Evolutionary conservation across 164 flowering plant species (phyloP), one percentile per base, ranked within the genome.

Genomic region (Macadamia integrifolia): DNA sequence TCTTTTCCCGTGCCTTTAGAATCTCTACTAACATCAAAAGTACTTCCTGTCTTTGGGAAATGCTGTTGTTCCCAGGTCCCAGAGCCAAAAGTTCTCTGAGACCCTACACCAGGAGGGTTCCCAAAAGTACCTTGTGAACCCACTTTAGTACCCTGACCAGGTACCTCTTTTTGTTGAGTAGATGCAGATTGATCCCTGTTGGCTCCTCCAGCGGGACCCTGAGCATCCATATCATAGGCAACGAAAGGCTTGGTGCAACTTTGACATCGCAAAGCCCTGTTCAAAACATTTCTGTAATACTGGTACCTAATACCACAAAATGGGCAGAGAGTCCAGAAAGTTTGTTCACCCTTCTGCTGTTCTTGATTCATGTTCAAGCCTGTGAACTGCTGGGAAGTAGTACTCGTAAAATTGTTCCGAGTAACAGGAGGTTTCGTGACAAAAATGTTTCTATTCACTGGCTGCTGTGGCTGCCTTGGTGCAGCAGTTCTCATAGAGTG

Each of bases 261-360:
- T 61, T 76, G 81, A 67, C 83, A 80, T 17, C 67, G 76, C 11
- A 80, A 28, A 55, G 55, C 35, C 60, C 44, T 71, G 73, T 76
- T 71, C 61, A 78, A 2, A 46, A 80, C 29, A 17, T 57, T 60
- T 64, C 32, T 73, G 66, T 78, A 78, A 50, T 75, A 78, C 29
- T 80, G 79, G 61, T 71, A 78, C 70, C 66, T 74, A 43, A 67
- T 60, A 50, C 28, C 49, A 69, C 83, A 80, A 55, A 61, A 71
- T 13, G 81, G 76, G 42, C 83, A 80, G 15, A 46, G 6, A 48
- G 83, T 80, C 83, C 83, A 80, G 68, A 80, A 80, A 18, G 81
- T 71, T 9, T 56, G 57, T 44, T 6, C 61, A 62, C 66, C 55
- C 70, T 66, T 78, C 10, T 71, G 79, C 18, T 68, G 66, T 48